Base-by-base conservation (phyloP, 192 early-diverging fungal genomes). In the Allomyces macrogynus region DNA sequence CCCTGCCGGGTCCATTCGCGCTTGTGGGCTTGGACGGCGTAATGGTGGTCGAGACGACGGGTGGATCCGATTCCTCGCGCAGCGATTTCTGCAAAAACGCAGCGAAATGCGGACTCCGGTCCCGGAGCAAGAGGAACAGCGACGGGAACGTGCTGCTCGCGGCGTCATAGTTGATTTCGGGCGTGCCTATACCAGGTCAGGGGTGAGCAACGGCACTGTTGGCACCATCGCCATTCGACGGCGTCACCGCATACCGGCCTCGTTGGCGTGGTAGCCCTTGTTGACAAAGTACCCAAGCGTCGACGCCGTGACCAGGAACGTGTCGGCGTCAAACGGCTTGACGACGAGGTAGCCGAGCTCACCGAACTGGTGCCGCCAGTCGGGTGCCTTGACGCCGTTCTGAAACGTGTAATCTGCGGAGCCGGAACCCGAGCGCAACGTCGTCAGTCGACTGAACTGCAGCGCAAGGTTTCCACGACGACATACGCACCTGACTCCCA, bases 231-330 rank as follows among this genome's bases (percentile, higher is more conserved):
- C n/a, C n/a, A 61, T 3, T 23, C 23, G 10, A 64, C 9, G 0
- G 49, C 27, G 23, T 20, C 0, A 24, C 44, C 42, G 71, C 9
- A 44, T 66, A 80, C 82, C 82, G 64, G 76, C 71, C 0, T 75
- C 75, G 66, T 81, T 78, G 2, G 76, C 67, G 14, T 62, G 22
- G 65, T 81, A 83, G 16, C 82, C 82, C 61, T 77, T 78, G 68
- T 81, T 84, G 20, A 81, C 66, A 62, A 83, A 84, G 67, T 77
- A 84, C 12, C 82, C 82, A 40, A 71, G 71, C 63, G 78, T 80
- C 43, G 66, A 74, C 5, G 76, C 81, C 1, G 81, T 83, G 23
- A 83, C 70, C 54, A 84, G 71, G 14, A 84, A 67, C 26, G 64
- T 65, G 26, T 81, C 81, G 16, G 43, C 60, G 63, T 84, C 82